Conservation (phyloP, 495 filamentous ascomycete genomes). For the Xylaria scruposa region DNA sequence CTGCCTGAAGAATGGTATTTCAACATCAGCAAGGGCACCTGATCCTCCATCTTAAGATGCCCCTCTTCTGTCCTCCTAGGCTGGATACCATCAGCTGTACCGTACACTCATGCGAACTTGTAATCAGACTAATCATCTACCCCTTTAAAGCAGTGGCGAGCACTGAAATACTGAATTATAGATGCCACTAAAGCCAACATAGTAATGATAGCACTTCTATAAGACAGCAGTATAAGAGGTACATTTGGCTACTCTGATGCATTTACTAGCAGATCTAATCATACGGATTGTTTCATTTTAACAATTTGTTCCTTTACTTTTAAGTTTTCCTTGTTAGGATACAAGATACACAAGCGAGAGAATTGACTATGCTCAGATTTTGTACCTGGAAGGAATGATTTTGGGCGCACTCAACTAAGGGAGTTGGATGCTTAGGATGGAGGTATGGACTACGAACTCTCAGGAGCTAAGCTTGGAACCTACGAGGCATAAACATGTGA, state of each 20-base stretch:
- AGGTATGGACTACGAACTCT: neutral
- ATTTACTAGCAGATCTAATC: neutral
- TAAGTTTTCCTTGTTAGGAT: neutral
- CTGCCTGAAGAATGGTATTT: slow-evolving; percentile 38
- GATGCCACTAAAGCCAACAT: too few species aligned
- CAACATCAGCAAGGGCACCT: slow-evolving; percentile 12
- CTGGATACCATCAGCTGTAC: neutral
- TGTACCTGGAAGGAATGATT: neutral
- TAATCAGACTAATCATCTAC: neutral
- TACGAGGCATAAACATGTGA: neutral
- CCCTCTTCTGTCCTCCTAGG: neutral
- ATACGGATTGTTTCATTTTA: neutral
- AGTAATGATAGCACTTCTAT: neutral
- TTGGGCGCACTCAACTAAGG: neutral
- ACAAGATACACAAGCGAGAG: neutral
- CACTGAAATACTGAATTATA: neutral
- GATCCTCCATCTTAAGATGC: neutral
- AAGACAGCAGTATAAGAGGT: neutral
- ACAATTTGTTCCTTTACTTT: neutral
- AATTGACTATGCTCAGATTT: neutral
- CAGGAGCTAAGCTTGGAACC: neutral
- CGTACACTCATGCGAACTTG: neutral
- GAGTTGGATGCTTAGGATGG: neutral
- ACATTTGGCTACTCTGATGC: neutral
- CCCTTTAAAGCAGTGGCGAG: neutral